These are phyloP conservation scores for Lasiodiplodia citricola DNA, from an alignment of 2,329 filamentous ascomycete species.

Conservation along the genomic window DNA sequence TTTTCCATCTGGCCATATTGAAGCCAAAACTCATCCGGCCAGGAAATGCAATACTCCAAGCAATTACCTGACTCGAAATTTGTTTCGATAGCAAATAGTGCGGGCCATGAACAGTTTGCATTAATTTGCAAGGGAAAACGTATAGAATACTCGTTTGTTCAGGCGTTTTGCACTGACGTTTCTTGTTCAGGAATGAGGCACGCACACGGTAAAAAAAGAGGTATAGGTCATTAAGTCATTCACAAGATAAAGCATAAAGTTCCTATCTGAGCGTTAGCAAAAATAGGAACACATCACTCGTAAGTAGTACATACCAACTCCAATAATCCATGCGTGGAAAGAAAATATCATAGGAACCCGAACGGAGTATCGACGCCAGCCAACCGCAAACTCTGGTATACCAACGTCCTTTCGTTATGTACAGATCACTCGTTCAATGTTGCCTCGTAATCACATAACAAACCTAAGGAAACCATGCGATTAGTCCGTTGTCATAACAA, in stretches of 20 bases:
- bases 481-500: constrained; percentile 3
- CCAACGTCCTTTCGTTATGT: constrained; percentile 4
- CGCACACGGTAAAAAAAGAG: background rate
- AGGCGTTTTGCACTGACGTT: no score
- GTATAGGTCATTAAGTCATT: constrained; percentile 34
- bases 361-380: constrained; percentile 15
- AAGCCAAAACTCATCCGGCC: no score
- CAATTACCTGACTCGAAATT: no score
- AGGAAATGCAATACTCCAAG: no score
- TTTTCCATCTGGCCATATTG: no score
- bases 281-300: background rate
- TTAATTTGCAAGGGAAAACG: no score
- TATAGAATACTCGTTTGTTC: no score
- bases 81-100: no score
- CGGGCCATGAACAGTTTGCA: no score
- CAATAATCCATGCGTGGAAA: background rate
- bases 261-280: background rate
- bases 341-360: background rate
- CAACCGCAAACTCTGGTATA: constrained; percentile 12
- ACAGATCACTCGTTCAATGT: background rate
- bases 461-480: constrained; percentile 12
- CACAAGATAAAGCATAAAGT: background rate
- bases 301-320: constrained; percentile 1
- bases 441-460: constrained; percentile 20
- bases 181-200: no score